phyloP scores from a whole-genome alignment of 306 rosid species.

The Psophocarpus tetragonolobus region DNA sequence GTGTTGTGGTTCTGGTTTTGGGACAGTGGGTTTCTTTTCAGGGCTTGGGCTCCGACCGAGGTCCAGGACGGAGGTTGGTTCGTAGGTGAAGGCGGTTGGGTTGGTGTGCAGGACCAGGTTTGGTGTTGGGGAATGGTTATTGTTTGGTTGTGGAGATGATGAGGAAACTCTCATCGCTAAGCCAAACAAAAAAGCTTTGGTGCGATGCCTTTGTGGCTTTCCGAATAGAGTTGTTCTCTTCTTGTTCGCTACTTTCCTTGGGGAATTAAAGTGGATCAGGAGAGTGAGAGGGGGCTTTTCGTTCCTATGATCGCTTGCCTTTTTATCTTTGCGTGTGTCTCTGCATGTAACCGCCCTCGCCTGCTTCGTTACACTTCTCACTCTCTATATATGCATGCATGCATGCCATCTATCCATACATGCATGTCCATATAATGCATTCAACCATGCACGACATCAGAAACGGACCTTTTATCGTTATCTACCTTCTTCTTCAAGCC shows the following conservation, averaged over 20 bases:
- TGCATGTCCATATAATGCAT: not conserved
- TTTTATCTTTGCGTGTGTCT: conserved; percentile 67
- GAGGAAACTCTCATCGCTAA: conserved; percentile 81
- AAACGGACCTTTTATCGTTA: conserved; percentile 40
- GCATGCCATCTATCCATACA: not conserved
- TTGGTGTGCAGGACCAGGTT: conserved; percentile 11
- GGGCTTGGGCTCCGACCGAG: conserved; percentile 87
- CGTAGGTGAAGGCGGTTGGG: conserved; percentile 42
- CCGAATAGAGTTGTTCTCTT: conserved; percentile 29
- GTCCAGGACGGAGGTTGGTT: conserved; percentile 88
- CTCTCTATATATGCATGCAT: not conserved
- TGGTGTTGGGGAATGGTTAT: conserved; percentile 23
- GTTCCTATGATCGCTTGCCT: conserved; percentile 53
- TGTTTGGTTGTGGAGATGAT: conserved; percentile 42
- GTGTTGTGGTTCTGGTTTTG: conserved; percentile 39
- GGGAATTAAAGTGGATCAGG: conserved; percentile 26
- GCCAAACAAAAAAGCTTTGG: conserved; percentile 17
- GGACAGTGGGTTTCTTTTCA: conserved; percentile 37
- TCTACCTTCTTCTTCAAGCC: conserved; percentile 47
- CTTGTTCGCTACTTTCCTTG: conserved; percentile 5
- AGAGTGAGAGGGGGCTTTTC: conserved; percentile 51
- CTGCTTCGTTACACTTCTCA: not conserved
- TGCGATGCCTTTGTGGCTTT: conserved; percentile 31
- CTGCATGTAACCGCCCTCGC: conserved; percentile 39
- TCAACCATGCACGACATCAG: conserved; percentile 27